These are phyloP conservation scores for Chenopodium berlandieri DNA, from an alignment of 148 eudicot species.

Conservation along the genomic window DNA sequence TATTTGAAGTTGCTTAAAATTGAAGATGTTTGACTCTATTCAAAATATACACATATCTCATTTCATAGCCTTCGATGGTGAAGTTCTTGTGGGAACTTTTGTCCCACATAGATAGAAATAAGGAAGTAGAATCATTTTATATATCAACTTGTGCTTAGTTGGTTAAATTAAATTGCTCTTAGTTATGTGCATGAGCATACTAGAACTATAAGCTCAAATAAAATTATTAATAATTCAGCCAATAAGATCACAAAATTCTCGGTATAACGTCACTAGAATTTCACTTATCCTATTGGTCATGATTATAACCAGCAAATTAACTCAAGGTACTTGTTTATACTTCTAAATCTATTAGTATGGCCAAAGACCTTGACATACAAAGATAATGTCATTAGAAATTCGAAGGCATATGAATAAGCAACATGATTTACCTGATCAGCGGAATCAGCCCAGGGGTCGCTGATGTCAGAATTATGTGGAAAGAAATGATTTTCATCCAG, in stretches of 20 bases:
- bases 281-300: too few relatives aligned
- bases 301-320: background rate
- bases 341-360: background rate
- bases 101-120: too few relatives aligned
- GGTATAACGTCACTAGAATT: background rate
- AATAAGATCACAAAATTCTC: too few relatives aligned
- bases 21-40: background rate
- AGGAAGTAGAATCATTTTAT: too few relatives aligned
- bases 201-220: too few relatives aligned
- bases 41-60: background rate
- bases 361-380: background rate
- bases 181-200: too few relatives aligned
- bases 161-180: too few relatives aligned
- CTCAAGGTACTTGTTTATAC: background rate
- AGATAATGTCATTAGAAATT: conserved; percentile 1
- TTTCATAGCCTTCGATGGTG: too few relatives aligned
- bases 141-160: too few relatives aligned
- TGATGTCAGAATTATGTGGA: conserved; percentile 33
- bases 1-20: background rate
- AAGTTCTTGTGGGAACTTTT: too few relatives aligned
- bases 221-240: too few relatives aligned
- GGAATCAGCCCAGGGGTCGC: conserved; percentile 24
- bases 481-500: conserved; percentile 28
- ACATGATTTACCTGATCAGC: conserved; percentile 42
- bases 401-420: conserved; percentile 8